Conservation (phyloP, 331 rosid genomes). For the Quercus tomentella region DNA sequence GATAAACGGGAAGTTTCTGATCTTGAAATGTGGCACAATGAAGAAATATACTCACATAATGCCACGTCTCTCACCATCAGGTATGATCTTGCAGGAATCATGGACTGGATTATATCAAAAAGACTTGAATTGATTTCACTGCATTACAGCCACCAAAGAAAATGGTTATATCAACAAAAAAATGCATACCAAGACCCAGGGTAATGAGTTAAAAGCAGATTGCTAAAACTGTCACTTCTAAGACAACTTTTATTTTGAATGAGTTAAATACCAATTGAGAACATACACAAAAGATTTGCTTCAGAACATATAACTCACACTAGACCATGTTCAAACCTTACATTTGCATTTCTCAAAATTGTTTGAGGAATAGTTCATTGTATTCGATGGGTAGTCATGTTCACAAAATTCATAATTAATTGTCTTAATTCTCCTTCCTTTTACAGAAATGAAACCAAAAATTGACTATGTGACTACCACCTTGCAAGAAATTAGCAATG, state of each 20-base stretch:
- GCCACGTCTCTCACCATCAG: constrained; percentile 49
- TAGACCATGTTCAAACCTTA: not conserved
- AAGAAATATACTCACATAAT: constrained; percentile 70
- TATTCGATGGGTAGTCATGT: not conserved
- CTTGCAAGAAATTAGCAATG: not conserved
- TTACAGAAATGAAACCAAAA: not conserved
- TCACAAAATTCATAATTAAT: not conserved
- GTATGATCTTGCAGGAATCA: constrained; percentile 54
- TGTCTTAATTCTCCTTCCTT: not conserved
- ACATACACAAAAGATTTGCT: not conserved
- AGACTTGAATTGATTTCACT: constrained; percentile 34
- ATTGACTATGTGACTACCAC: not conserved
- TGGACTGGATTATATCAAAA: constrained; percentile 27
- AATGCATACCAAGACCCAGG: not conserved
- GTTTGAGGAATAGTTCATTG: not conserved
- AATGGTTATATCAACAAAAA: not conserved
- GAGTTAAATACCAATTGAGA: not conserved
- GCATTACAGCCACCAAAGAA: constrained; percentile 23
- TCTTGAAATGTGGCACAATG: constrained; percentile 67
- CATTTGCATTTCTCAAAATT: not conserved
- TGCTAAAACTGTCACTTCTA: not conserved
- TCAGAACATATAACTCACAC: not conserved
- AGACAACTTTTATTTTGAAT: not conserved
- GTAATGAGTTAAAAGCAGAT: not conserved
- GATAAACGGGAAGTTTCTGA: constrained; percentile 66